phyloP scores from a whole-genome alignment of 176 grass and related monocot species.

The Canna indica region DNA sequence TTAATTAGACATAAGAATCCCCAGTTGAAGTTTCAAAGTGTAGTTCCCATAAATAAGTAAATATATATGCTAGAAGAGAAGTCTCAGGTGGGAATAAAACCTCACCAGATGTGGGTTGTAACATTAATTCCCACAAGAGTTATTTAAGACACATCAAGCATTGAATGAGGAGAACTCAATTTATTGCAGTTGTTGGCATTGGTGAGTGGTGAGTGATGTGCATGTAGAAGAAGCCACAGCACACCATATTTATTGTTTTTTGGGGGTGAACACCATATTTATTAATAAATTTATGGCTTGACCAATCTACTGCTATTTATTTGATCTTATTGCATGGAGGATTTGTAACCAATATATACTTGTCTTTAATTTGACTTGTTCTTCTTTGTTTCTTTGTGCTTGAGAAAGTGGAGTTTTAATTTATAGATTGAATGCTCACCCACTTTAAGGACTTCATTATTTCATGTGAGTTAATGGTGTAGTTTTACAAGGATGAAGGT shows the following conservation, averaged over 20 bases:
- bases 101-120: too few species aligned
- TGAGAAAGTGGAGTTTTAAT: background rate
- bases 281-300: too few species aligned
- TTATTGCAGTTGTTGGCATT: constrained; percentile 1
- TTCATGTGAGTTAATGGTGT: background rate
- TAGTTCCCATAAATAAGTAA: too few species aligned
- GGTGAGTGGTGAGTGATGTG: background rate
- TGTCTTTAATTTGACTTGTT: background rate
- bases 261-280: background rate
- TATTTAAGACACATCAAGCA: background rate
- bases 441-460: background rate
- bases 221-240: background rate
- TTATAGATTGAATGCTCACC: constrained; percentile 1
- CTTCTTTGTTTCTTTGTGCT: background rate
- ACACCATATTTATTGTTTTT: background rate
- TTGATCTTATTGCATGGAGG: too few species aligned
- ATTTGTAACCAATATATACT: background rate
- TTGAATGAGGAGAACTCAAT: background rate
- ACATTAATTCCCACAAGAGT: background rate
- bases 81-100: too few species aligned
- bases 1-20: too few species aligned
- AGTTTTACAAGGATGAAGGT: background rate
- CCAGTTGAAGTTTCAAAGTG: too few species aligned
- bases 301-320: too few species aligned
- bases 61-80: too few species aligned